Base-by-base conservation (phyloP, 192 early-diverging fungal species). In the Backusella circina region DNA sequence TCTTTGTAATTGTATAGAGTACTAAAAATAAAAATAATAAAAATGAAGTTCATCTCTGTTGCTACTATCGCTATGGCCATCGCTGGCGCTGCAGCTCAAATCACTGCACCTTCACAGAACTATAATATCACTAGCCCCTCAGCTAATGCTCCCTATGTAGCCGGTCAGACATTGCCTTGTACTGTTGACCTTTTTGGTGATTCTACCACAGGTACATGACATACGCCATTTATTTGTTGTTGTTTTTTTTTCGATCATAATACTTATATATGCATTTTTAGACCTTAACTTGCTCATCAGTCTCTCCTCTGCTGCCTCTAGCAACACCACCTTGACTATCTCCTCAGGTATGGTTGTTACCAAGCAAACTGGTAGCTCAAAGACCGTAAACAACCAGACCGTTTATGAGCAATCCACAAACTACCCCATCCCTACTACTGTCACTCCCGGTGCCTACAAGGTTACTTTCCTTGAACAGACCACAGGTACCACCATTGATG, bases 51-150 rank as follows among this genome's bases (percentile, higher is more conserved):
- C 36, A 8, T 31, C 37, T 50, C 65, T 69, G 28, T 64, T 51
- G 30, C 47, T 28, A 32, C 67, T 70, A 16, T 78, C 0, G 15
- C 32, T 2, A 30, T 64, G 7, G 66, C 26, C 47, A 31, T 50
- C 31, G 47, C 33, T 38, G 35, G 16, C 32, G 79, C 74, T n/a
- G 47, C 75, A 67, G 80, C 76, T 47, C 76, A 77, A 50, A 26
- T 82, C 13, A 75, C 76, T 36, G 38, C 76, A 33, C 47, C 76
- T 31, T 57, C 64, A 10, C 35, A 67, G 54, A 78, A 72, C 70
- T 82, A 72, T 50, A 82, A 82, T 57, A 71, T 82, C 36, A 78
- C 75, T 16, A 75, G 68, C 23, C 80, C 80, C 72, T 61, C 68
- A n/a, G 33, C 51, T 33, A 78, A 78, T 36, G 57, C 36, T 32